Evolutionary conservation across 495 filamentous ascomycete species (phyloP), one percentile per base, ranked within the genome.

Genomic region (Coniosporium apollinis): DNA sequence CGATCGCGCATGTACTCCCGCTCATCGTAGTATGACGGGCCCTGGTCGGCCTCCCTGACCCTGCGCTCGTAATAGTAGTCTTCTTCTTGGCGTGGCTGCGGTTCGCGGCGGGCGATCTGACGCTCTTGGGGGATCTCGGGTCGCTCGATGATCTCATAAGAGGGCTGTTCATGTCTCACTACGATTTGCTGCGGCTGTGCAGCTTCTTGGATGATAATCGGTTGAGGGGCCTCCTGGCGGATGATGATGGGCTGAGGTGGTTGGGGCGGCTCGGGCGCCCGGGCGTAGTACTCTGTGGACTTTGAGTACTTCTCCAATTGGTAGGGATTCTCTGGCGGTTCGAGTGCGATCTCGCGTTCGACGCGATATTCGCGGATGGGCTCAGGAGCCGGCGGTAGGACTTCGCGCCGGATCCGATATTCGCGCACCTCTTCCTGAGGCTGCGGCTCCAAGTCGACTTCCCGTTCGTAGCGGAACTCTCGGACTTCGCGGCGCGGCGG

Each of bases 171-270:
- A n/a, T n/a, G n/a, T 9, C 51, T 51, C 19, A 49, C 44, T 26
- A 79, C 48, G 33, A 85, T 71, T 38, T 82, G 61, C 5, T 74
- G 74, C 30, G 72, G 61, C 31, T 70, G 74, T n/a, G 75, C 72
- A 3, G 69, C 66, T 62, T 85, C 74, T 50, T 79, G 69, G 41
- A 84, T 65, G 46, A 84, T 77, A 58, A 86, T 70, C 49, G 69
- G 70, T 46, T 81, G 74, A 29, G 62, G 64, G 46, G 47, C 43
- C 22, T 82, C 70, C 29, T 72, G 72, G 43, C 69, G 76, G 54
- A 85, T 78, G 47, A 82, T 60, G 44, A 79, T 74, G 28, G 77
- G 73, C 37, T 65, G 53, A 34, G 64, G 60, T n/a, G n/a, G n/a
- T n/a, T n/a, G n/a, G 0, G 62, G 56, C 28, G 65, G 41, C 13